phyloP scores from a whole-genome alignment of 2,329 filamentous ascomycete species.

The Aureobasidium sp. region DNA sequence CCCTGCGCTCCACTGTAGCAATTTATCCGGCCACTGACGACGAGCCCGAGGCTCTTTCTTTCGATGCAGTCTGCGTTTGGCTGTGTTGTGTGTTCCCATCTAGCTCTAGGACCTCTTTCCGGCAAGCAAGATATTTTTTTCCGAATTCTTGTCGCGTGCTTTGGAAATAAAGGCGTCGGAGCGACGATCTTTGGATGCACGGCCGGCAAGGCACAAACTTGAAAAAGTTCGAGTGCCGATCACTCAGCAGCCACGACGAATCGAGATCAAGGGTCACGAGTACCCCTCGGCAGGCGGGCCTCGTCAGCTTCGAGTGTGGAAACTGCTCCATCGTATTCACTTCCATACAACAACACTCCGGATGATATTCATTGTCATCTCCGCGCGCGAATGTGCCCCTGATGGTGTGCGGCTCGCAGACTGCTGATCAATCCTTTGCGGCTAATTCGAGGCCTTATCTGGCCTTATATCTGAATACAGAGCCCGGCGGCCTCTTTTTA shows the following conservation, averaged over 20 bases:
- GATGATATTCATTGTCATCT: background rate
- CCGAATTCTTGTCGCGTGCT: constrained; percentile 7
- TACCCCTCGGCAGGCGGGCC: background rate
- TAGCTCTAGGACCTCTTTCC: background rate
- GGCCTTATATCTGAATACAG: background rate
- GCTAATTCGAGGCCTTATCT: background rate
- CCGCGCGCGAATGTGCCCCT: background rate
- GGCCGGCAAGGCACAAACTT: constrained; percentile 7
- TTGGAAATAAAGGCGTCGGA: constrained; percentile 5
- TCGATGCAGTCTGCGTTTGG: background rate
- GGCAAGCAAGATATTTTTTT: background rate
- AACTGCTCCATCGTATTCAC: background rate
- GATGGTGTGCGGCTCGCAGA: background rate
- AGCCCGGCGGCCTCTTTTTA: background rate
- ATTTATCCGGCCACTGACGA: background rate
- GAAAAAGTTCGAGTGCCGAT: constrained; percentile 11
- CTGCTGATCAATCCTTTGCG: background rate
- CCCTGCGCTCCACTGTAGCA: background rate
- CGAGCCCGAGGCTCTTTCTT: background rate
- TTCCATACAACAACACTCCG: background rate
- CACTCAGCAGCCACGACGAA: background rate
- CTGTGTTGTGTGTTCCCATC: background rate
- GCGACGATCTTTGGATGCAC: constrained; percentile 8
- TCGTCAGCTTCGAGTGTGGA: constrained; percentile 8
- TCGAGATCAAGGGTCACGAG: constrained; percentile 13